Percentiles rank a stretch among this genome's conserved stretches.
phyloP scores from a whole-genome alignment of 106 monocot species.

The Dactylorhiza incarnata region DNA sequence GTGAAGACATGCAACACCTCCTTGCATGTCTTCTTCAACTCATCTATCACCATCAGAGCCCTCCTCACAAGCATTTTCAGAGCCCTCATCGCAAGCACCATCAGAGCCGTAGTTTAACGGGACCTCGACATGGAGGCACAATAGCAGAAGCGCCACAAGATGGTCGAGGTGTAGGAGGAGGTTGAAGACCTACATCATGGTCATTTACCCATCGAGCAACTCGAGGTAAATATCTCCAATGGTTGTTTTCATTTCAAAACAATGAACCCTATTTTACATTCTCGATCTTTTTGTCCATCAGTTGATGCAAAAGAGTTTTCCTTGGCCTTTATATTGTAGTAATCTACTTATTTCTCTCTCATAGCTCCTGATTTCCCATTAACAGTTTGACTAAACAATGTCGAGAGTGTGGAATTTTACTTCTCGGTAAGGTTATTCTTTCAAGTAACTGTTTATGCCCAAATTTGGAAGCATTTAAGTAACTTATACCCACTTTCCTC shows the following conservation, averaged over 20 bases:
- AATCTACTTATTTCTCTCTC: background rate
- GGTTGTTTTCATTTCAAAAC: background rate
- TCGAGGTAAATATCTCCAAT: conserved; percentile 21
- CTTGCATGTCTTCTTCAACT: too few relatives aligned
- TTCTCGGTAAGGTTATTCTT: too few relatives aligned
- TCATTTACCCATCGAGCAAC: conserved; percentile 48
- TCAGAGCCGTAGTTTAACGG: too few relatives aligned
- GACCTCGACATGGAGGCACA: conserved; percentile 17
- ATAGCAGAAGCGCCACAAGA: conserved; percentile 23
- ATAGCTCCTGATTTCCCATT: background rate
- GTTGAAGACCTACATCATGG: conserved; percentile 35
- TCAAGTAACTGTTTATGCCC: background rate
- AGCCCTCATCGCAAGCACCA: too few relatives aligned
- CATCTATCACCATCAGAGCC: too few relatives aligned
- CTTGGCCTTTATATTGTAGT: background rate
- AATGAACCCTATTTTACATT: background rate
- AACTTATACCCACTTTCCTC: background rate
- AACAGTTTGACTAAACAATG: background rate
- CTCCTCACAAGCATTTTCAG: too few relatives aligned
- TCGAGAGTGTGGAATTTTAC: background rate
- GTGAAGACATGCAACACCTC: too few relatives aligned
- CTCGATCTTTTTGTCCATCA: background rate
- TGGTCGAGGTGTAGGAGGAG: conserved; percentile 21
- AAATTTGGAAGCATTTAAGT: background rate
- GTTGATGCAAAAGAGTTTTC: background rate